Evolutionary conservation across 371 early-diverging fungal genomes (phyloP), one percentile per base, ranked within the genome.

Genomic region (Mucor racemosus): DNA sequence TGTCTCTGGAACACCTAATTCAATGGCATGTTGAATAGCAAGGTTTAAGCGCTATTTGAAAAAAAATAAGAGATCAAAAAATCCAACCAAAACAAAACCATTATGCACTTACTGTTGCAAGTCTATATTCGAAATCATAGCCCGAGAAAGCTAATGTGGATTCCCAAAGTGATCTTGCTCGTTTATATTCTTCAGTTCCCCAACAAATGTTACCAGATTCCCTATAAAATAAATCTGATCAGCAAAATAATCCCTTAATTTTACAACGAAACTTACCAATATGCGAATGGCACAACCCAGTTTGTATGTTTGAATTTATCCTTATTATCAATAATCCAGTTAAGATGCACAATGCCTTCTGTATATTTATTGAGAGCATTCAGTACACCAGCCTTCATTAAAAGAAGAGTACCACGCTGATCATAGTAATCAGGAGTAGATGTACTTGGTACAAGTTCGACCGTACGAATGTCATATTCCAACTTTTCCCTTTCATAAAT

Each of bases 211-310:
- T 82, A 41, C 89, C 89, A 2, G 85, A 81, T 67, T 89, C 89
- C 85, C 80, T 76, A n/a, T n/a, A n/a, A n/a, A n/a, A 62, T 8
- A 4, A 8, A 2, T 48, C 10, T 9, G 15, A 44, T 40, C 7
- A 59, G 33, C 26, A n/a, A 31, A 6, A 26, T 3, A 19, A 13
- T 34, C 34, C 33, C 34, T 15, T 39, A 38, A 38, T 9, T 59
- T 1, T 8, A 34, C n/a, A 9, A n/a, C 41, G 3, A 9, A 5
- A 40, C 42, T 76, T 82, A 76, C 83, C 88, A 89, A 66, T 81
- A 86, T 19, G 88, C 80, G 66, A 86, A 89, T 9, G 89, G 89
- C 7, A 84, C 75, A 9, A 87, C 69, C 86, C 87, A 89, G 40
- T 80, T 84, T 34, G 85, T 80, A 19, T 83, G 74, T 21, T 68